Conservation (phyloP, 164 flowering plant species). For the Dillenia suffruticosa region DNA sequence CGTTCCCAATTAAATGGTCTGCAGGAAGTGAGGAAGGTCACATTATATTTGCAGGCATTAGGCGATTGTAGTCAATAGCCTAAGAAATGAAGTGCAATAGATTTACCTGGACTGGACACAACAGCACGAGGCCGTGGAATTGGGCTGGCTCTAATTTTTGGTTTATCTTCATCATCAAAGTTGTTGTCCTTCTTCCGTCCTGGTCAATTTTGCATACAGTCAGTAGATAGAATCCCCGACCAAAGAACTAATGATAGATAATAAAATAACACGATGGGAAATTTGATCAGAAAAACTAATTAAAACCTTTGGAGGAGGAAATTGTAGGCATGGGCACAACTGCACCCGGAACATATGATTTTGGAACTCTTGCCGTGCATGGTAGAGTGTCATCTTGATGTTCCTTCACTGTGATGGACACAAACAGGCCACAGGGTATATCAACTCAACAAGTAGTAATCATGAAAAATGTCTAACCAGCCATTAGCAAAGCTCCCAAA, state of each 20-base stretch:
- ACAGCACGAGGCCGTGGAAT: conserved; percentile 54
- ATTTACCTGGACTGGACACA: conserved; percentile 52
- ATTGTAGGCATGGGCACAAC: conserved; percentile 3
- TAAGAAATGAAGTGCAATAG: background rate
- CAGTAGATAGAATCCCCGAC: too few species aligned
- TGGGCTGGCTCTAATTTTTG: conserved; percentile 31
- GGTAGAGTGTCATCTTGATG: conserved; percentile 18
- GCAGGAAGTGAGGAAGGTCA: too few species aligned
- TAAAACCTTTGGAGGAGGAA: conserved; percentile 25
- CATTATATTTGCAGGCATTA: too few species aligned
- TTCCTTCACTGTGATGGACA: conserved; percentile 14
- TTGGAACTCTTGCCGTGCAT: conserved; percentile 20
- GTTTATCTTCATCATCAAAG: conserved; percentile 14
- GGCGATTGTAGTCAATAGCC: background rate
- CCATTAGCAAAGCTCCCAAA: too few species aligned
- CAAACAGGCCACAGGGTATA: background rate
- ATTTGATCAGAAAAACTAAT: background rate
- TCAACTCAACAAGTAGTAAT: too few species aligned
- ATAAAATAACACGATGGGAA: background rate
- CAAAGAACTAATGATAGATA: background rate
- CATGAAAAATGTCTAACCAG: too few species aligned
- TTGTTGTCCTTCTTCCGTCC: conserved; percentile 11
- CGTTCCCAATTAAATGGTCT: background rate
- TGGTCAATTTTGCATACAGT: background rate
- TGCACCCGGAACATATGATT: conserved; percentile 10